A percentile compares a stretch with the other conserved stretches of the same genome.
phyloP scores from a whole-genome alignment of 441 rosid genomes.

The Cnidoscolus chayamansa region DNA sequence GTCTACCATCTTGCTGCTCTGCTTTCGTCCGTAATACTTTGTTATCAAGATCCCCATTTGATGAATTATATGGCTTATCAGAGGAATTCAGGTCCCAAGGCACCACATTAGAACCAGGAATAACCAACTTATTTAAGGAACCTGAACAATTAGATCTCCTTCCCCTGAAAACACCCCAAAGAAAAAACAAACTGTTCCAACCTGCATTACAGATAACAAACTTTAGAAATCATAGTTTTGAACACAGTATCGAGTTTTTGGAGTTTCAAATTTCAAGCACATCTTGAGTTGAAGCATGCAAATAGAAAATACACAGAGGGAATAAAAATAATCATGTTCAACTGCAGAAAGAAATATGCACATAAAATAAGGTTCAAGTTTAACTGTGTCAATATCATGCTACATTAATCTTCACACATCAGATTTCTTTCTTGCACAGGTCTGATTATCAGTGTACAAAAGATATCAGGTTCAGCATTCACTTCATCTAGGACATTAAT shows the following conservation, averaged over 20 bases:
- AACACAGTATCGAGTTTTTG: background rate
- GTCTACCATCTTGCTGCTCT: constrained; percentile 28
- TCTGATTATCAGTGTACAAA: constrained; percentile 7
- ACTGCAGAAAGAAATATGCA: background rate
- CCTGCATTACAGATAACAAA: constrained; percentile 52
- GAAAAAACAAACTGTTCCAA: constrained; percentile 84
- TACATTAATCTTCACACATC: background rate
- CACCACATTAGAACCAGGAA: constrained; percentile 37
- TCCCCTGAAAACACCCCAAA: constrained; percentile 95
- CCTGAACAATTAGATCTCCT: constrained; percentile 42
- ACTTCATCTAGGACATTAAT: too few species aligned
- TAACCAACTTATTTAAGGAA: constrained; percentile 33
- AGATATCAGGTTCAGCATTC: background rate
- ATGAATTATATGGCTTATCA: constrained; percentile 22
- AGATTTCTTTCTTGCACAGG: background rate
- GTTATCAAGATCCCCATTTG: constrained; percentile 29
- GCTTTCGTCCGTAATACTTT: constrained; percentile 27
- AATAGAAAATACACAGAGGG: background rate
- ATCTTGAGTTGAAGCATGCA: constrained; percentile 4
- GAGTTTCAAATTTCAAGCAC: background rate
- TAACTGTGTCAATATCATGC: background rate
- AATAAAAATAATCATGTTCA: background rate
- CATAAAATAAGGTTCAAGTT: background rate
- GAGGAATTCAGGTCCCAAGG: constrained; percentile 30
- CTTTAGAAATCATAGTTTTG: constrained; percentile 1